phyloP scores from a whole-genome alignment of 2,329 filamentous ascomycete species.

The Trematosphaeria pertusa region DNA sequence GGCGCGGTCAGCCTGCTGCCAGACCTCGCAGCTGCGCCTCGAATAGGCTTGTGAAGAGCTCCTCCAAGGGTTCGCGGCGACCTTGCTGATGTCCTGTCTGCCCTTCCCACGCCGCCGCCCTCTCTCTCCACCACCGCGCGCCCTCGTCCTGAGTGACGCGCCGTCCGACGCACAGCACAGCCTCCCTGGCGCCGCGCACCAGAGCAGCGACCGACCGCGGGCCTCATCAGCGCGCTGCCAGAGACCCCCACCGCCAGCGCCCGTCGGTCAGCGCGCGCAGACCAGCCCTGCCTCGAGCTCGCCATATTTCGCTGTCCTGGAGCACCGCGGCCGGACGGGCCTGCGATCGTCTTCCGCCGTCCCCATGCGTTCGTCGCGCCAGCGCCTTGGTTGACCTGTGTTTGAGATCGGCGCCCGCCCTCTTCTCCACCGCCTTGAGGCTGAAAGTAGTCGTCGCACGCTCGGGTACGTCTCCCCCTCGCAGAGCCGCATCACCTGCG shows the following conservation, averaged over 20 bases:
- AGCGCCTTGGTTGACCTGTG: constrained; percentile 31
- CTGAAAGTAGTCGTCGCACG: constrained; percentile 46
- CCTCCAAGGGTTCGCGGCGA: constrained; percentile 1
- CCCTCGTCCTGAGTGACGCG: neutral
- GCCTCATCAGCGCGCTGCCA: neutral
- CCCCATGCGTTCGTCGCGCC: constrained; percentile 29
- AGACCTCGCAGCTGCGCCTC: constrained; percentile 3
- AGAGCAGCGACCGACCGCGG: constrained; percentile 10
- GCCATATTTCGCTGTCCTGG: constrained; percentile 1
- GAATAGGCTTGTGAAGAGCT: constrained; percentile 6
- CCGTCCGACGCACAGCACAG: neutral
- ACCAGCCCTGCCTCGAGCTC: neutral
- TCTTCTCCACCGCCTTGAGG: constrained; percentile 46
- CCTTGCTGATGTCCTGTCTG: constrained; percentile 1
- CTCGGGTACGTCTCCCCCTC: constrained; percentile 45
- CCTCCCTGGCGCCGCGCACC: constrained; percentile 5
- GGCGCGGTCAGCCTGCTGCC: neutral
- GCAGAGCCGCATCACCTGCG: constrained; percentile 41
- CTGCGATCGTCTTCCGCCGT: constrained; percentile 25
- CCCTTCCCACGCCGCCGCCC: neutral
- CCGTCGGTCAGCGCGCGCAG: constrained; percentile 6
- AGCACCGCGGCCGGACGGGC: constrained; percentile 12
- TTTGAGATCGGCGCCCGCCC: constrained; percentile 42
- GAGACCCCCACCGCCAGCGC: constrained; percentile 9
- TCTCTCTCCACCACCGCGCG: constrained; percentile 1